Conservation (phyloP, 768 basidiomycete species). For the Rhodosporidiobolus odoratus region DNA sequence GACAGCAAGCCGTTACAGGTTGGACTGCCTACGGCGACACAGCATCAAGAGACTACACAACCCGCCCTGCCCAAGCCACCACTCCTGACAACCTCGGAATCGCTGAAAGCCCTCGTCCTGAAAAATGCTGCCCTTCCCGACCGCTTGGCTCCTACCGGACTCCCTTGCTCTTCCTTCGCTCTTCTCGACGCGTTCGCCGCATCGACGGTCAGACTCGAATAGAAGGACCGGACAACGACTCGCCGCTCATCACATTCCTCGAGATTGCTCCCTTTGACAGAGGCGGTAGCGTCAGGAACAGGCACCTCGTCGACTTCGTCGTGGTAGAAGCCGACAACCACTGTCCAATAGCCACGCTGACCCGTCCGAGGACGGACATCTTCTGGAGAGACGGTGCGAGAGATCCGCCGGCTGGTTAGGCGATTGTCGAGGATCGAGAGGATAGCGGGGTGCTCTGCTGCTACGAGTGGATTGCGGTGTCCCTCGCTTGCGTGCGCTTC, state of each 20-base stretch:
- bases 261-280: slow-evolving; percentile 52
- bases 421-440: slow-evolving; percentile 28
- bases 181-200: too few species aligned
- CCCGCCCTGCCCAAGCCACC: not conserved
- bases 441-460: not conserved
- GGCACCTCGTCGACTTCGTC: not conserved
- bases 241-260: slow-evolving; percentile 72
- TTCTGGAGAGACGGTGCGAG: not conserved
- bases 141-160: too few species aligned
- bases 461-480: slow-evolving; percentile 3
- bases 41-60: not conserved
- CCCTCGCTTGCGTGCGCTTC: not conserved
- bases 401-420: not conserved
- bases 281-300: not conserved
- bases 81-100: not conserved
- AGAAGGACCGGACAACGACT: slow-evolving; percentile 76
- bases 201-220: slow-evolving; percentile 75
- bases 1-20: too few species aligned
- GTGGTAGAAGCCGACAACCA: slow-evolving; percentile 14
- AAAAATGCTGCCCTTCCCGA: not conserved
- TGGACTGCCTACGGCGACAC: too few species aligned
- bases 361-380: slow-evolving; percentile 5
- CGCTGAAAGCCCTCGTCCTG: slow-evolving; percentile 5
- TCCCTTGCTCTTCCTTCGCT: not conserved
- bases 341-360: slow-evolving; percentile 21